Evolutionary conservation across 768 basidiomycete species (phyloP).

Genomic region (Pulveroboletus ravenelii): DNA sequence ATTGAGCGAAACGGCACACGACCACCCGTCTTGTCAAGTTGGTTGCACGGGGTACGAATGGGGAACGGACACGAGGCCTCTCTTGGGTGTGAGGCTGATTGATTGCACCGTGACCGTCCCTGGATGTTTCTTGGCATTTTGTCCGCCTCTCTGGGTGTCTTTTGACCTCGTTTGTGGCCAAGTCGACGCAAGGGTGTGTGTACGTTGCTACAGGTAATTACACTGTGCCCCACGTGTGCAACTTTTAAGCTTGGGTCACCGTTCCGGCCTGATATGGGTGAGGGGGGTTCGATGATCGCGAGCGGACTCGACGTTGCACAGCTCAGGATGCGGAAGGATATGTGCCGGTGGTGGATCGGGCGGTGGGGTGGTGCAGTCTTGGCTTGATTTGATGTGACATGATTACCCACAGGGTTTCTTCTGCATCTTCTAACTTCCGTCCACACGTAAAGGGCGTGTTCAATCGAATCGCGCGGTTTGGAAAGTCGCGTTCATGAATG

Average conservation of each 20-base stretch:
- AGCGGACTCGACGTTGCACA: constrained; percentile 38
- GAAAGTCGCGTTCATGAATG: background rate
- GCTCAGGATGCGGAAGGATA: constrained; percentile 43
- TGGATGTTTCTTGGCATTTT: too few relatives aligned
- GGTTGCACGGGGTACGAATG: too few relatives aligned
- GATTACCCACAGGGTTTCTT: too few relatives aligned
- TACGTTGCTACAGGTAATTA: constrained; percentile 60
- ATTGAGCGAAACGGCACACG: constrained; percentile 43
- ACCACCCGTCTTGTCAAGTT: constrained; percentile 36
- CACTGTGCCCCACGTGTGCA: constrained; percentile 31
- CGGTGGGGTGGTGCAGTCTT: constrained; percentile 32
- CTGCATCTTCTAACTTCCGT: background rate
- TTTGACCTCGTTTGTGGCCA: constrained; percentile 43
- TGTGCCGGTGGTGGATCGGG: constrained; percentile 64
- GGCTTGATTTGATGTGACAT: background rate
- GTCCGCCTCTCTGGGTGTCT: too few relatives aligned
- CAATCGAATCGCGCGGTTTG: background rate
- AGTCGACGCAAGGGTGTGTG: constrained; percentile 36
- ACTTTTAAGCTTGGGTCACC: constrained; percentile 24
- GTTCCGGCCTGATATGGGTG: constrained; percentile 26
- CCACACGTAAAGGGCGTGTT: background rate
- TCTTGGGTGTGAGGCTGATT: constrained; percentile 36
- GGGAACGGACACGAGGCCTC: constrained; percentile 45
- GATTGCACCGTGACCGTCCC: background rate
- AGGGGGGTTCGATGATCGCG: constrained; percentile 41